phyloP scores from a whole-genome alignment of 164 flowering plant genomes.

The Chimonanthus salicifolius region DNA sequence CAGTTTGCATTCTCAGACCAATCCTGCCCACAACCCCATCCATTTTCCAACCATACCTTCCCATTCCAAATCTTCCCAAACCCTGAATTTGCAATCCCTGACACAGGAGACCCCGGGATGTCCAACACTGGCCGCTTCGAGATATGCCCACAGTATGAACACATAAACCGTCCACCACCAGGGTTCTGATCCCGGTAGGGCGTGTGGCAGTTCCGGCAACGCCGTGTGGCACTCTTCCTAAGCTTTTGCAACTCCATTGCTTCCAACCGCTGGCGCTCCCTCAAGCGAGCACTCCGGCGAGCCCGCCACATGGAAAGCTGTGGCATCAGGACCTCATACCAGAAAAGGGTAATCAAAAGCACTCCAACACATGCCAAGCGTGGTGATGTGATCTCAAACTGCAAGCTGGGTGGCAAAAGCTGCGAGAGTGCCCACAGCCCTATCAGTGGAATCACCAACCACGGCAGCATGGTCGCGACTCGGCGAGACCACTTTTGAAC shows the following conservation, averaged over 20 bases:
- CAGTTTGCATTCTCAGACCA: constrained; percentile 74
- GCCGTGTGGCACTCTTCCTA: constrained; percentile 74
- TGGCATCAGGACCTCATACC: constrained; percentile 98
- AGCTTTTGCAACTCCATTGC: constrained; percentile 87
- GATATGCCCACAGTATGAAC: constrained; percentile 91
- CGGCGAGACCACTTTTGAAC: constrained; percentile 95
- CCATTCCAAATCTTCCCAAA: constrained; percentile 76
- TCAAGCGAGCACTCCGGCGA: constrained; percentile 62
- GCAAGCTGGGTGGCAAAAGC: constrained; percentile 79
- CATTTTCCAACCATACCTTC: constrained; percentile 67
- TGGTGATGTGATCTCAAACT: constrained; percentile 87
- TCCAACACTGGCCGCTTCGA: constrained; percentile 89
- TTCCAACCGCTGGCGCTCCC: constrained; percentile 71
- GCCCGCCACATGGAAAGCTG: constrained; percentile 83
- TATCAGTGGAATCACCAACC: constrained; percentile 90
- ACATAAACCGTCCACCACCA: constrained; percentile 87
- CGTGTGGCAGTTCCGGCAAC: constrained; percentile 81
- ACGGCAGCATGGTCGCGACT: constrained; percentile 92
- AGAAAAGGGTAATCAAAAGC: constrained; percentile 75
- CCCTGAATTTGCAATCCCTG: constrained; percentile 51
- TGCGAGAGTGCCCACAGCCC: constrained; percentile 92
- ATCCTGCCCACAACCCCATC: constrained; percentile 70
- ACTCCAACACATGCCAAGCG: constrained; percentile 86
- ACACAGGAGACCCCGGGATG: constrained; percentile 51
- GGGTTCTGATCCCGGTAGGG: constrained; percentile 93